These are phyloP conservation scores for Acmispon strigosus DNA, from an alignment of 306 rosid genomes.

Conservation along the genomic window DNA sequence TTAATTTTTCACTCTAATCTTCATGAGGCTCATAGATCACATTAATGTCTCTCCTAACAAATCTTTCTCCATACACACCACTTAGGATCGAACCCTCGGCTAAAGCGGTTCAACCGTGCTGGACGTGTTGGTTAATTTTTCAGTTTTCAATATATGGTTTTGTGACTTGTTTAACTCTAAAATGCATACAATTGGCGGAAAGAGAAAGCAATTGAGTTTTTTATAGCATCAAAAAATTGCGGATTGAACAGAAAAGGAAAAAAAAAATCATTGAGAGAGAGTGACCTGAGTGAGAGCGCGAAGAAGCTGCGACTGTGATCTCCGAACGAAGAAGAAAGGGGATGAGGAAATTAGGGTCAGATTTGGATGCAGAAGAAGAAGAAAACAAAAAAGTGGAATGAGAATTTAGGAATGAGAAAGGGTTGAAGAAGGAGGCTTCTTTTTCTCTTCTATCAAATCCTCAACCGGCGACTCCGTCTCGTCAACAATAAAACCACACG, in stretches of 20 bases:
- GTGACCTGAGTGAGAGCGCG: background rate
- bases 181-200: background rate
- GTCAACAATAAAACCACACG: conserved; percentile 19
- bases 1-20: too few relatives aligned
- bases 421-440: background rate
- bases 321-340: background rate
- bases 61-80: too few relatives aligned
- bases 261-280: background rate
- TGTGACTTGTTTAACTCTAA: background rate
- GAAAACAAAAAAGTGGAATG: background rate
- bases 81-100: too few relatives aligned
- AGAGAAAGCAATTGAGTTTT: background rate
- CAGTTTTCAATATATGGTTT: background rate
- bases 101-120: too few relatives aligned
- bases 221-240: too few relatives aligned
- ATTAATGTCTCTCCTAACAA: too few relatives aligned
- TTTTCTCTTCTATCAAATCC: background rate
- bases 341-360: background rate
- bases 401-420: too few relatives aligned
- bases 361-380: background rate
- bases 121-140: too few relatives aligned
- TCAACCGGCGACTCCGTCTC: conserved; percentile 16
- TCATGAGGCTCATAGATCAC: too few relatives aligned
- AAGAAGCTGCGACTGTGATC: conserved; percentile 1
- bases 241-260: background rate